Conservation (phyloP, 352 stramenopile genomes). For the Pythium phragmitis region DNA sequence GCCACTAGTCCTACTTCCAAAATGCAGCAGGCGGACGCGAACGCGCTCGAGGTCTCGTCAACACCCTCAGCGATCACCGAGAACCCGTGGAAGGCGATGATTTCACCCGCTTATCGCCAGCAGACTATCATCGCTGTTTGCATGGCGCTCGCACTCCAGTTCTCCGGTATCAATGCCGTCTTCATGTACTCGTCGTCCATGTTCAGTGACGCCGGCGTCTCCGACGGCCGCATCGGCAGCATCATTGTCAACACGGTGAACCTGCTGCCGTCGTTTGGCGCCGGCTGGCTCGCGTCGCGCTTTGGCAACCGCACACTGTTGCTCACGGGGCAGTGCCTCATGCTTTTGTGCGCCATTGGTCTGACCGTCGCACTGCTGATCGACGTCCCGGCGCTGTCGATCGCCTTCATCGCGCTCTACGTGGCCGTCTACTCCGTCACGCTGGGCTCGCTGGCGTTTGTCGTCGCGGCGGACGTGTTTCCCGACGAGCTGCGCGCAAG, state of each 20-base stretch:
- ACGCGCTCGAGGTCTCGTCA: not conserved
- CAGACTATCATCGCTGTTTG: constrained; percentile 53
- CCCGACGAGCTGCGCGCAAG: constrained; percentile 46
- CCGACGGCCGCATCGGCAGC: constrained; percentile 52
- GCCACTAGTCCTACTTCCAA: constrained; percentile 18
- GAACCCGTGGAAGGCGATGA: constrained; percentile 14
- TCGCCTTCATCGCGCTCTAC: constrained; percentile 52
- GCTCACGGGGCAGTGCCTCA: constrained; percentile 40
- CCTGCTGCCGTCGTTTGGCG: constrained; percentile 48
- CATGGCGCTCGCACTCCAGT: constrained; percentile 41
- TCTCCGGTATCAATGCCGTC: constrained; percentile 67
- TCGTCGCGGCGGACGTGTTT: constrained; percentile 54
- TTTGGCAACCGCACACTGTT: constrained; percentile 54
- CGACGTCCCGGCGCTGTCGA: constrained; percentile 37
- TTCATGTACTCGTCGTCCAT: constrained; percentile 72
- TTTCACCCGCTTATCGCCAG: constrained; percentile 27
- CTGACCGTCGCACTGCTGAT: constrained; percentile 38
- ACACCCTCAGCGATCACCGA: not conserved
- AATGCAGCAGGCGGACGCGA: not conserved
- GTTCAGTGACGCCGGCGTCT: constrained; percentile 57
- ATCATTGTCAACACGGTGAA: constrained; percentile 56
- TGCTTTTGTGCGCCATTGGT: constrained; percentile 28
- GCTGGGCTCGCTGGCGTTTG: constrained; percentile 53
- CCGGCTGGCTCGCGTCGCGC: constrained; percentile 36
- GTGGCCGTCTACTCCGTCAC: constrained; percentile 44